Percentiles rank a stretch among this genome's conserved stretches.
Evolutionary conservation across 176 grass and related monocot genomes (phyloP).

Genomic region (Chrysopogon serrulatus): DNA sequence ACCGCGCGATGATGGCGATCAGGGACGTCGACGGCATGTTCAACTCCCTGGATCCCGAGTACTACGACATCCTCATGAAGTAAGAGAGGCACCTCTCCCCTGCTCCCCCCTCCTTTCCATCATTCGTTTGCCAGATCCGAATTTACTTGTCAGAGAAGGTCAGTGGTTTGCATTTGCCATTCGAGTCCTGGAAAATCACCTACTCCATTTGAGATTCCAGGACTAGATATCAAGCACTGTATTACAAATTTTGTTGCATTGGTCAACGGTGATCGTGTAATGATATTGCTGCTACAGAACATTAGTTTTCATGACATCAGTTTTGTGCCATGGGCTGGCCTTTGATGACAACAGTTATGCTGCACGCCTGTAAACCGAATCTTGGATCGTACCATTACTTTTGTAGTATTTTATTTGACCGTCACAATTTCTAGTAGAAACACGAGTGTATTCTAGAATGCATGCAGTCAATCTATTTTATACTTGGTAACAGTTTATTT

Average conservation of each 20-base stretch:
- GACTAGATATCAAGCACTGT: neutral
- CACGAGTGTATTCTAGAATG: neutral
- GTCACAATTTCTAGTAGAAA: neutral
- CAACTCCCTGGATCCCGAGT: constrained; percentile 86
- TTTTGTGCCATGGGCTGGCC: neutral
- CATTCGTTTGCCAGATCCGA: neutral
- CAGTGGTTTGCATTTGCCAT: constrained; percentile 9
- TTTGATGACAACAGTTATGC: neutral
- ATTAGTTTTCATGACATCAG: neutral
- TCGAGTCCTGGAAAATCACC: neutral
- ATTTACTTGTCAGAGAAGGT: neutral
- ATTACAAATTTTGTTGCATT: neutral
- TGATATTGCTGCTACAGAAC: neutral
- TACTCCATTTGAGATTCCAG: neutral
- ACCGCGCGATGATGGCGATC: constrained; percentile 96
- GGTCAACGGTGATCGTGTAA: neutral
- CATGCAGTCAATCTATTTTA: neutral
- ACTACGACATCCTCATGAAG: constrained; percentile 99
- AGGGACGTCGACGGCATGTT: constrained; percentile 94
- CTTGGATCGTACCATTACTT: neutral
- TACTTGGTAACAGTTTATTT: neutral
- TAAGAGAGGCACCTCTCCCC: constrained; percentile 5
- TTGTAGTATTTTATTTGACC: neutral
- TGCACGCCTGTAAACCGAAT: too few relatives aligned
- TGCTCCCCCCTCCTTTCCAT: neutral